These are phyloP conservation scores for Tulasnella sp. DNA, from an alignment of 768 basidiomycete species.

Conservation along the genomic window DNA sequence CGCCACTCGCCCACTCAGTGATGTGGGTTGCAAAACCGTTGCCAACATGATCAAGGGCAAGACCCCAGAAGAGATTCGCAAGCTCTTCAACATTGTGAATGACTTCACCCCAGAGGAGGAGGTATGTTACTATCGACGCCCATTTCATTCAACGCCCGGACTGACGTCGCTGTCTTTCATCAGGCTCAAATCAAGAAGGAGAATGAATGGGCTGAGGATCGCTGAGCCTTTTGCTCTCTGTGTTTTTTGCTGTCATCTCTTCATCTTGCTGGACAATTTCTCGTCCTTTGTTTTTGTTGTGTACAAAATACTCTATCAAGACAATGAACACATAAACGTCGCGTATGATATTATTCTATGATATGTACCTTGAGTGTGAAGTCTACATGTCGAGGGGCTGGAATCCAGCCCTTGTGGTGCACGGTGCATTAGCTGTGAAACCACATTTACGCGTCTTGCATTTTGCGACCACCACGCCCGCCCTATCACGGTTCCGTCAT, in stretches of 20 bases:
- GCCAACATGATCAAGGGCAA: conserved; percentile 99
- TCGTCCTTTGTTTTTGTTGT: conserved; percentile 17
- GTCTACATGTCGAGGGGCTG: not conserved
- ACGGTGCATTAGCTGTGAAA: too few relatives aligned
- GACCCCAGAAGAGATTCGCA: conserved; percentile 97
- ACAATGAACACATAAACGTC: too few relatives aligned
- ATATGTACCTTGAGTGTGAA: not conserved
- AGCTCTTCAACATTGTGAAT: conserved; percentile 94
- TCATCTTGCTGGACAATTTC: not conserved
- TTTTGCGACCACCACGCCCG: too few relatives aligned
- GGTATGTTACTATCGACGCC: conserved; percentile 41
- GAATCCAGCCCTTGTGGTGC: not conserved
- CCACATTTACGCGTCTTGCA: too few relatives aligned
- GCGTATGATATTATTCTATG: too few relatives aligned
- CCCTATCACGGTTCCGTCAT: too few relatives aligned
- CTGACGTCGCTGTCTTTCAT: conserved; percentile 17
- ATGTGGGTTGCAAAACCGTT: conserved; percentile 96
- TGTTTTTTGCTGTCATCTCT: not conserved
- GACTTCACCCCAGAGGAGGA: conserved; percentile 99
- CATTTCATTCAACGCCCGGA: conserved; percentile 11
- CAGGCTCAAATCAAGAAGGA: conserved; percentile 99
- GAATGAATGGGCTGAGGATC: conserved; percentile 43
- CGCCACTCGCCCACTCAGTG: conserved; percentile 34
- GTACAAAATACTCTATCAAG: too few relatives aligned
- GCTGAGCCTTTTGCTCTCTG: conserved; percentile 10